Evolutionary conservation across 208 protist genomes (phyloP), one percentile per base, ranked within the genome.

Genomic region (Crithidia expoeki): DNA sequence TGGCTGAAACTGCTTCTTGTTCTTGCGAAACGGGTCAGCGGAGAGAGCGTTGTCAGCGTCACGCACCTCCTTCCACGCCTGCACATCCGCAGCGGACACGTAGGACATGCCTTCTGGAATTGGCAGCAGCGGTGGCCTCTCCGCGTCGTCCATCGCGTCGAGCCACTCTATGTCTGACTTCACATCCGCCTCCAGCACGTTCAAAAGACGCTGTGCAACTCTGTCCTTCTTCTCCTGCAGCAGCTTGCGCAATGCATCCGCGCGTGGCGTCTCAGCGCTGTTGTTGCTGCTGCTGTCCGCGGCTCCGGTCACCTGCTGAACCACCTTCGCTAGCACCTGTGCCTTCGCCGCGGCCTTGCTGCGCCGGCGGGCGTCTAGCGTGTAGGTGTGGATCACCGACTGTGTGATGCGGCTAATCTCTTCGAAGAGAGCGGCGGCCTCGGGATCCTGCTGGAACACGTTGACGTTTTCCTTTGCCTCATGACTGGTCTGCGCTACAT

Each of bases 91-190:
- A 10, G 90, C 90, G 2, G 85, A 92, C 11, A 94, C 84, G 76
- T 95, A 95, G 7, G 88, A 92, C 87, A 93, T 94, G 25, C 76
- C 78, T 47, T 89, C 81, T n/a, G 90, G 90, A 12, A 95, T 67
- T n/a, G 90, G 88, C 57, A 95, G 71, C 73, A 94, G 74, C 56
- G 85, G 84, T 28, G 90, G 90, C 27, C 90, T 83, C 70, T 95
- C 85, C 23, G 88, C 86, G 68, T 95, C 90, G 40, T 87, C 77
- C 86, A 95, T 92, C 52, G 79, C 68, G 58, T 93, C 83, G 23
- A 92, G 71, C 88, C 90, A 95, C 78, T 84, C 69, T 71, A 92
- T 68, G 66, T 95, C 90, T 2, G 67, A 69, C 63, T 79, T 80
- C 17, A 95, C 88, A 42, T 95, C 90, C 19, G 65, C 69, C 76